Evolutionary conservation across 495 filamentous ascomycete genomes (phyloP).

Genomic region (Penicillium arizonense): DNA sequence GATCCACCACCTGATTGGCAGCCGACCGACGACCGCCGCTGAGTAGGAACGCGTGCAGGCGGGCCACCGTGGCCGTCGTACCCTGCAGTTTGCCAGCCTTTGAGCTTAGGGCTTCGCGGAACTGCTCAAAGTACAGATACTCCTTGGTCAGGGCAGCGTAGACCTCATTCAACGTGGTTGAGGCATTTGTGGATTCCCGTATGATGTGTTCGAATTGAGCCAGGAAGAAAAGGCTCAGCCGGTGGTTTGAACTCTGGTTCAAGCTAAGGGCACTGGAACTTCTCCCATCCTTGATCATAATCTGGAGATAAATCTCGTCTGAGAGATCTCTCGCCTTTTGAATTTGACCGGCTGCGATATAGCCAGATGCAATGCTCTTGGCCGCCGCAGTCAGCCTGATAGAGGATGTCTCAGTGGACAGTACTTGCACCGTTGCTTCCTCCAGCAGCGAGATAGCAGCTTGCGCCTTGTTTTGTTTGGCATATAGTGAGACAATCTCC

Average conservation of each 20-base stretch:
- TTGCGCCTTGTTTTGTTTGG: slow-evolving; percentile 11
- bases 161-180: slow-evolving; percentile 24
- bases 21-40: slow-evolving; percentile 7
- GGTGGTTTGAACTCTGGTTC: neutral
- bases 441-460: slow-evolving; percentile 12
- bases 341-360: slow-evolving; percentile 16
- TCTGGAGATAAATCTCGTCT: slow-evolving; percentile 22
- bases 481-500: slow-evolving; percentile 18
- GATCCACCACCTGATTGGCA: slow-evolving; percentile 4
- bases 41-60: slow-evolving; percentile 18
- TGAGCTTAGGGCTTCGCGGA: slow-evolving; percentile 14
- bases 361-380: slow-evolving; percentile 20
- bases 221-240: slow-evolving; percentile 23
- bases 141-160: slow-evolving; percentile 22
- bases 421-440: slow-evolving; percentile 17
- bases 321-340: slow-evolving; percentile 15
- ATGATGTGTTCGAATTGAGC: slow-evolving; percentile 26
- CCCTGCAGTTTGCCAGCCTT: slow-evolving; percentile 18
- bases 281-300: neutral
- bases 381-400: slow-evolving; percentile 14
- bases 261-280: neutral
- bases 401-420: slow-evolving; percentile 20
- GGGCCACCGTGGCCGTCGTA: slow-evolving; percentile 8
- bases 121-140: slow-evolving; percentile 25
- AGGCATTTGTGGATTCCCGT: slow-evolving; percentile 11